Evolutionary conservation across 2,329 filamentous ascomycete species (phyloP).

Genomic region (Xylariaceae sp.): DNA sequence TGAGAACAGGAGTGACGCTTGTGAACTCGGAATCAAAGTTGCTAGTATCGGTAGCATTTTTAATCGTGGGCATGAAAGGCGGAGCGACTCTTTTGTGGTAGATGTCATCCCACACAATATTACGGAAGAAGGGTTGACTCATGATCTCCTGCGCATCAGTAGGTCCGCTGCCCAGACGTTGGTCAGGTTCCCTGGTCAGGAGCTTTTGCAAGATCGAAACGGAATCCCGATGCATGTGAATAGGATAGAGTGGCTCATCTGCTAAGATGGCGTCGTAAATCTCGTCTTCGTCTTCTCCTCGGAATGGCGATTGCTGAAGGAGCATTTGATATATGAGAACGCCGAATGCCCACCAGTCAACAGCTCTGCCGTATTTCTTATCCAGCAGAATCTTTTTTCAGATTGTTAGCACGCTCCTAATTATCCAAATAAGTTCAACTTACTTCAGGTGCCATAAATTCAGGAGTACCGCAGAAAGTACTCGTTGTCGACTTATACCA

Average conservation of each 20-base stretch:
- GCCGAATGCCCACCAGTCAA: slow-evolving; percentile 99
- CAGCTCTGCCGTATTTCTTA: slow-evolving; percentile 95
- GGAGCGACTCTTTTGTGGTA: slow-evolving; percentile 90
- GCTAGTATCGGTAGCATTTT: slow-evolving; percentile 93
- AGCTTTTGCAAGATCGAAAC: slow-evolving; percentile 98
- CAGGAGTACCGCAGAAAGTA: slow-evolving; percentile 98
- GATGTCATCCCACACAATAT: slow-evolving; percentile 98
- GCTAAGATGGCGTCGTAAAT: slow-evolving; percentile 98
- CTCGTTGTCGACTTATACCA: slow-evolving; percentile 97
- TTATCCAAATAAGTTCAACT: slow-evolving; percentile 20
- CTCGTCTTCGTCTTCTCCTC: slow-evolving; percentile 97
- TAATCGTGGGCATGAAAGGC: slow-evolving; percentile 86
- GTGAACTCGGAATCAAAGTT: slow-evolving; percentile 99
- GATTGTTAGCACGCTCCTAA: slow-evolving; percentile 27
- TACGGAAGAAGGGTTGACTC: slow-evolving; percentile 97
- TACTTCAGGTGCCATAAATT: slow-evolving; percentile 99
- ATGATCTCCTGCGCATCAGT: slow-evolving; percentile 98
- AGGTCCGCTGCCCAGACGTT: slow-evolving; percentile 86
- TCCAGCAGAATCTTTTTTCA: slow-evolving; percentile 76
- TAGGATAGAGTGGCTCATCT: slow-evolving; percentile 95
- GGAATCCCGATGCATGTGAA: slow-evolving; percentile 97
- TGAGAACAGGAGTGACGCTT: slow-evolving; percentile 94
- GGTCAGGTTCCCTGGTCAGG: slow-evolving; percentile 88
- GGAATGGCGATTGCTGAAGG: slow-evolving; percentile 96
- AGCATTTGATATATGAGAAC: slow-evolving; percentile 99